Evolutionary conservation across 306 rosid genomes (phyloP).

Genomic region (Ochetophila trinervis): DNA sequence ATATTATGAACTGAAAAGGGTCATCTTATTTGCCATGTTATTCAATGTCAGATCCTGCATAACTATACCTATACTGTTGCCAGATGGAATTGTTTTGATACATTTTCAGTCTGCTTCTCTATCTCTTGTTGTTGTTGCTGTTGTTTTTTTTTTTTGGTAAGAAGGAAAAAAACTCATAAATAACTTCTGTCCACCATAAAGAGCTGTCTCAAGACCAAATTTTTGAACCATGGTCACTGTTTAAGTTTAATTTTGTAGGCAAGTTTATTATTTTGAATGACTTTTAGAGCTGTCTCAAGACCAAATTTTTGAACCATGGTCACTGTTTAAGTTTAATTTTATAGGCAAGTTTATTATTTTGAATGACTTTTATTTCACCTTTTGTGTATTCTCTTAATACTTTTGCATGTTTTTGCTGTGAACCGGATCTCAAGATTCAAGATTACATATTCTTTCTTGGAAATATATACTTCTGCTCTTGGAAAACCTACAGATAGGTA

Average conservation of each 20-base stretch:
- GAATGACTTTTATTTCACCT: neutral
- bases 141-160: neutral
- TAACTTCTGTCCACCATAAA: neutral
- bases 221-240: neutral
- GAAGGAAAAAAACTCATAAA: neutral
- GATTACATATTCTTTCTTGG: neutral
- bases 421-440: neutral
- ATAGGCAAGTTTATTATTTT: neutral
- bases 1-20: too few relatives aligned
- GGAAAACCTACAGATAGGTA: neutral
- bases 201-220: neutral
- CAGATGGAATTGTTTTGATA: too few relatives aligned
- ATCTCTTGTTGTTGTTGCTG: too few relatives aligned
- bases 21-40: too few relatives aligned
- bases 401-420: neutral
- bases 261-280: neutral
- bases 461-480: conserved; percentile 7
- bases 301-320: neutral
- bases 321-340: neutral
- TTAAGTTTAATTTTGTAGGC: neutral
- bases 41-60: too few relatives aligned
- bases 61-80: too few relatives aligned
- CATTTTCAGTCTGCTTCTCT: too few relatives aligned
- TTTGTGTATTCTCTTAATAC: neutral
- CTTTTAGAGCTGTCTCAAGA: neutral